phyloP scores from a whole-genome alignment of 495 filamentous ascomycete genomes.

The Neurospora sp. region DNA sequence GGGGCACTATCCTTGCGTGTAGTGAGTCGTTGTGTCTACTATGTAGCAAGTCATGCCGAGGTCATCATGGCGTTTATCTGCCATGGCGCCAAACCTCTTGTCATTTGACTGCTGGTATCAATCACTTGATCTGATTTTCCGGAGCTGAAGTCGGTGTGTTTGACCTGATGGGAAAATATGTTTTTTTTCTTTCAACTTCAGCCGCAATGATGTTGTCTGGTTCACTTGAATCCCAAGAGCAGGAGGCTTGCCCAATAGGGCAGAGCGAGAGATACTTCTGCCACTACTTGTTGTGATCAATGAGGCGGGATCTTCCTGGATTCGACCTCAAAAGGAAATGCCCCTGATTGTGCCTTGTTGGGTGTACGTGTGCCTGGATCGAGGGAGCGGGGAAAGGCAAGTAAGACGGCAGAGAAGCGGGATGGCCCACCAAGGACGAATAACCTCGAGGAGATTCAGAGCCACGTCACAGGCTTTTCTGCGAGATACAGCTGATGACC shows the following conservation, averaged over 20 bases:
- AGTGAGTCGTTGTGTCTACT: background rate
- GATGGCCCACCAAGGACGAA: background rate
- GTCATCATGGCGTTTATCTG: background rate
- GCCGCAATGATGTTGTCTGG: background rate
- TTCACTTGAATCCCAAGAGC: background rate
- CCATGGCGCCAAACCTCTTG: background rate
- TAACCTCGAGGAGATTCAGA: background rate
- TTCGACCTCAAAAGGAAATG: background rate
- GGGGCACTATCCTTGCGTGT: background rate
- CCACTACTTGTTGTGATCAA: background rate
- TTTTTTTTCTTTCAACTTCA: background rate
- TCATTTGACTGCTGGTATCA: background rate
- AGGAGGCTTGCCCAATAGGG: background rate
- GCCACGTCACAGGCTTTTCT: background rate
- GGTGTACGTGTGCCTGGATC: background rate
- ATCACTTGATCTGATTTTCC: background rate
- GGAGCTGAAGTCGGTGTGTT: background rate
- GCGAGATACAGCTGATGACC: background rate
- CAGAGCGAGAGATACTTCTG: background rate
- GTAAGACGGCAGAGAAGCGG: background rate
- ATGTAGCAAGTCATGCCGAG: background rate
- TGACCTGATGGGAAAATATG: too few species aligned
- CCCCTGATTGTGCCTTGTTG: background rate
- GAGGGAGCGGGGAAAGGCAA: background rate
- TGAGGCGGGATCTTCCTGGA: background rate